Evolutionary conservation across 495 filamentous ascomycete genomes (phyloP).

Genomic region (Articulospora tetracladia): DNA sequence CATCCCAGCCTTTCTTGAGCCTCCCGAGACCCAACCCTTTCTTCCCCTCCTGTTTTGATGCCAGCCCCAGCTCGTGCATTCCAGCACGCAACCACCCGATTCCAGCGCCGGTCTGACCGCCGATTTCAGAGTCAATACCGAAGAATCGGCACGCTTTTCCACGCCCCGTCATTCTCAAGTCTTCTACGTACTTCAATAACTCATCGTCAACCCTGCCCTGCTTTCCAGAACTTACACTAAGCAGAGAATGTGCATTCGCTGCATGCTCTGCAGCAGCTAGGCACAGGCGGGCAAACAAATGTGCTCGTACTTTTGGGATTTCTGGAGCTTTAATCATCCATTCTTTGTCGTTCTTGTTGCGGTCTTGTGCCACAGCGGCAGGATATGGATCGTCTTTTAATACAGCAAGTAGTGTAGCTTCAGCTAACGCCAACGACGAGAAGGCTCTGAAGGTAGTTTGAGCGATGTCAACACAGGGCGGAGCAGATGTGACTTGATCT

Average conservation of each 20-base stretch:
- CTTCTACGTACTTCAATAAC: conserved; percentile 66
- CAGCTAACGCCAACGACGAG: conserved; percentile 69
- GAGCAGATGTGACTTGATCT: conserved; percentile 18
- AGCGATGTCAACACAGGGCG: conserved; percentile 56
- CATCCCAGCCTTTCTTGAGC: conserved; percentile 68
- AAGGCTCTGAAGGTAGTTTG: conserved; percentile 65
- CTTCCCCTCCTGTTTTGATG: conserved; percentile 28
- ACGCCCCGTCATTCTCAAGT: conserved; percentile 65
- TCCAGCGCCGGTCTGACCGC: conserved; percentile 72
- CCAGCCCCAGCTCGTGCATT: conserved; percentile 63
- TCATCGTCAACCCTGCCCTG: conserved; percentile 53
- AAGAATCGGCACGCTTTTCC: conserved; percentile 88
- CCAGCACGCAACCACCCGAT: conserved; percentile 81
- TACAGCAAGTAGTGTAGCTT: conserved; percentile 86
- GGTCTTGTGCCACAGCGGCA: conserved; percentile 65
- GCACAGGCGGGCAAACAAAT: conserved; percentile 83
- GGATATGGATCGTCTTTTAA: conserved; percentile 93
- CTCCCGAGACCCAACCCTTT: conserved; percentile 55
- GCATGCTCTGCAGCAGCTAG: conserved; percentile 72
- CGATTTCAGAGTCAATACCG: conserved; percentile 80
- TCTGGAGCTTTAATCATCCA: conserved; percentile 90
- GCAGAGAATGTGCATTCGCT: conserved; percentile 51
- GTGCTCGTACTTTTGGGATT: conserved; percentile 81
- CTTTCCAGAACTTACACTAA: conserved; percentile 28
- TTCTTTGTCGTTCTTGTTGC: conserved; percentile 76